Evolutionary conservation across 495 filamentous ascomycete species (phyloP).

Genomic region (Daldinia bambusicola): DNA sequence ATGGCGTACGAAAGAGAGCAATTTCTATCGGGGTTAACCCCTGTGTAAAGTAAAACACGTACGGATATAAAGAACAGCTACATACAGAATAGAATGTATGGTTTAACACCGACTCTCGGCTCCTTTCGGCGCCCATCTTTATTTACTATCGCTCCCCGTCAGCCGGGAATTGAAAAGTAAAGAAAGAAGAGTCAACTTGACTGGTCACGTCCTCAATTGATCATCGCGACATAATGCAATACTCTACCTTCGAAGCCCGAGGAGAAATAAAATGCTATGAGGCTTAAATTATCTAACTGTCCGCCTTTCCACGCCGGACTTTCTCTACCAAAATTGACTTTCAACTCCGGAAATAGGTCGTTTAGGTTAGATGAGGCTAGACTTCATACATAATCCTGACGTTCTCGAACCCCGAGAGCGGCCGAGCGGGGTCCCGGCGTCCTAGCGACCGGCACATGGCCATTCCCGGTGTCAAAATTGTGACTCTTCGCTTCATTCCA

Average conservation of each 20-base stretch:
- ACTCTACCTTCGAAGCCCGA: constrained; percentile 28
- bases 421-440: constrained; percentile 28
- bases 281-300: constrained; percentile 17
- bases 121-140: not conserved
- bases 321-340: constrained; percentile 7
- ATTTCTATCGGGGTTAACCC: not conserved
- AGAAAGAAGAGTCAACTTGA: not conserved
- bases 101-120: not conserved
- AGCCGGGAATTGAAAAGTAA: constrained; percentile 20
- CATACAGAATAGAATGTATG: not conserved
- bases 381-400: not conserved
- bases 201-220: not conserved
- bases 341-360: not conserved
- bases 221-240: not conserved
- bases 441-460: constrained; percentile 15
- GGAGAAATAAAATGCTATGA: constrained; percentile 21
- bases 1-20: not conserved
- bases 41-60: not conserved
- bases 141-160: constrained; percentile 11
- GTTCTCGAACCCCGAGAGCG: constrained; percentile 14
- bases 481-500: constrained; percentile 10
- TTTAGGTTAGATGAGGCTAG: constrained; percentile 24
- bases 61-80: not conserved
- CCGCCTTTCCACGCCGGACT: constrained; percentile 8
- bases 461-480: constrained; percentile 4